Evolutionary conservation across 2,329 filamentous ascomycete genomes (phyloP), one percentile per base, ranked within the genome.

Genomic region (Chaetomium strumarium): DNA sequence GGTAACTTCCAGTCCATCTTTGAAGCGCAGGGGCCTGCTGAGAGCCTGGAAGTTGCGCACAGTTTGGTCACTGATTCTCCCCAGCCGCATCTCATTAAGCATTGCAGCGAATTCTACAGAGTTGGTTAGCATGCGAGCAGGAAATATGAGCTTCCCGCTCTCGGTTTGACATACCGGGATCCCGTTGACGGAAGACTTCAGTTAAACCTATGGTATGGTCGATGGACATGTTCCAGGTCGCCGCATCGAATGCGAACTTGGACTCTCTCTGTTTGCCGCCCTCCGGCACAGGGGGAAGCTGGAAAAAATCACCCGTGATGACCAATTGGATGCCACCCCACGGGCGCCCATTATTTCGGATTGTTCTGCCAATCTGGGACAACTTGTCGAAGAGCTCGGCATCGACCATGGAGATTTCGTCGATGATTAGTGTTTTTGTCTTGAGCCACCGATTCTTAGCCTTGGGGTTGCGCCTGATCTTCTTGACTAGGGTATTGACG

Each of bases 341-440:
- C 0, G 93, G 88, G 10, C 89, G 81, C 10, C 89, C 91, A 62
- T 96, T 96, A 66, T 95, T 96, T 49, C 91, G 83, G 56, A 99
- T 83, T 3, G 77, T 82, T 51, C 92, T 81, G 13, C 91, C 92
- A 60, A 99, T 87, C 55, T 87, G 81, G 56, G 95, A 90, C 16
- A 99, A 78, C 68, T 99, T 99, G 73, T 99, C 93, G 60, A 97
- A 99, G 0, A 99, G 76, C 33, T 96, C 91, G 1, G 90, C 93
- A 63, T 99, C 93, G 5, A 99, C 91, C 95, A 99, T 99, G 12
- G 93, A 97, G 3, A 99, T 85, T 67, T 99, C 93, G 69, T 99
- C 93, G 62, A 99, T 81, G 60, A 99, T 79, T 20, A 99, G 78
- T 12, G 90, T 83, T 64, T 91, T 95, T 0, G 90, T 95, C 52